Percentiles rank a stretch among this genome's conserved stretches.
Evolutionary conservation across 73 alveolate genomes (phyloP).

Genomic region (Stentor roeselii): DNA sequence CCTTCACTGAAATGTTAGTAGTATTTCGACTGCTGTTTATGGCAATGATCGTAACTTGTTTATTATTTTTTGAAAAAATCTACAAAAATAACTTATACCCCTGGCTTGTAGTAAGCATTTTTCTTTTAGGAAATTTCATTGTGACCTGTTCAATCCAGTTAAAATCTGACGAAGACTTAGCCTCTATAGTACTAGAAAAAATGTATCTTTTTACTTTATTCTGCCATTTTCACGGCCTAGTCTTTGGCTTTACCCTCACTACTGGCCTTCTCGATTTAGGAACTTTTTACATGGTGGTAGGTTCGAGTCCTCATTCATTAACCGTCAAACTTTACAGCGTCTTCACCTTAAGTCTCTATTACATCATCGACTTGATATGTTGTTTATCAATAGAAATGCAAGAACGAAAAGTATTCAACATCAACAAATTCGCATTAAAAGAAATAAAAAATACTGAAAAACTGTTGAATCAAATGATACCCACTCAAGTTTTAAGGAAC

Average conservation of each 20-base stretch:
- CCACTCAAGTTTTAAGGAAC: constrained; percentile 36
- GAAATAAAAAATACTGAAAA: constrained; percentile 30
- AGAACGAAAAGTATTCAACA: neutral
- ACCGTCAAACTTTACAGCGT: neutral
- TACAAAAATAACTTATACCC: neutral
- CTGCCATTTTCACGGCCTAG: constrained; percentile 7
- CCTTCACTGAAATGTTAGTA: neutral
- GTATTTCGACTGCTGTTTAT: neutral
- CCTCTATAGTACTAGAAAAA: neutral
- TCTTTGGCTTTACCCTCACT: neutral
- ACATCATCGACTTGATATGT: neutral
- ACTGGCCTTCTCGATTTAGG: neutral
- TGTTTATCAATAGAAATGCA: neutral
- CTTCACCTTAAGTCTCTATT: neutral
- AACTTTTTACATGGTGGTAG: neutral
- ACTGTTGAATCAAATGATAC: constrained; percentile 10
- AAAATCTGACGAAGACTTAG: neutral
- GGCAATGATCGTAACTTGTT: neutral
- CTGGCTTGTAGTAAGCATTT: neutral
- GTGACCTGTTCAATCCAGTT: neutral
- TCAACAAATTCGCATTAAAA: constrained; percentile 5
- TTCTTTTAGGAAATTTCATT: neutral
- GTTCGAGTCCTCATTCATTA: neutral
- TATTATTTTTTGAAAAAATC: neutral
- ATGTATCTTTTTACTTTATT: neutral